Percentiles rank a stretch among this genome's conserved stretches.
phyloP scores from a whole-genome alignment of 148 eudicot genomes.

The Rhododendron mucronatum region DNA sequence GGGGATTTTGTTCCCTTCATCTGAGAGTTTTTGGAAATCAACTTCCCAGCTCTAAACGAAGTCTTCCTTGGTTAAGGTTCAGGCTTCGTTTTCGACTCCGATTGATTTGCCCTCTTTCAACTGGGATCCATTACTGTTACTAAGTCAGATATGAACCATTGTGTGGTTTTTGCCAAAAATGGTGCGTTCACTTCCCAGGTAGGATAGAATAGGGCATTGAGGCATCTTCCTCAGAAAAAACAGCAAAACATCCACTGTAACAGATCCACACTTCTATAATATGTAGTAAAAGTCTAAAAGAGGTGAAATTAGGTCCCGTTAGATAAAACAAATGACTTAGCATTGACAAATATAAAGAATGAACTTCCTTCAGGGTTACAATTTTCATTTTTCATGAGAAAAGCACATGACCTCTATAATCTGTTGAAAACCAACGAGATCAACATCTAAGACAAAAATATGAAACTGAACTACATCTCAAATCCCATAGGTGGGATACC shows the following conservation, averaged over 20 bases:
- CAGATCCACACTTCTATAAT: neutral
- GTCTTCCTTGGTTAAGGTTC: neutral
- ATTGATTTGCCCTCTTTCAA: neutral
- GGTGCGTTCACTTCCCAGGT: neutral
- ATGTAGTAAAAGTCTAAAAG: too few relatives aligned
- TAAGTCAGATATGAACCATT: neutral
- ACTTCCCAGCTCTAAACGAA: neutral
- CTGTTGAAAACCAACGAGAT: neutral
- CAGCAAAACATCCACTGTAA: neutral
- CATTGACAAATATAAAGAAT: neutral
- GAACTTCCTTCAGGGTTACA: neutral
- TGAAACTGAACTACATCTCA: constrained; percentile 23
- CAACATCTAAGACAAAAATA: constrained; percentile 7
- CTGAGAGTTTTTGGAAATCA: neutral
- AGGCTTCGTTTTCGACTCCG: neutral
- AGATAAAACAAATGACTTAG: neutral
- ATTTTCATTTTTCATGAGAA: neutral
- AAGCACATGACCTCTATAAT: neutral
- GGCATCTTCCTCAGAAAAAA: neutral
- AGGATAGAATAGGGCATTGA: neutral
- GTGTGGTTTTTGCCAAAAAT: neutral
- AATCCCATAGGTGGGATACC: constrained; percentile 13
- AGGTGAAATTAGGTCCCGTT: neutral
- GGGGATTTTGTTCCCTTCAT: neutral
- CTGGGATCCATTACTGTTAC: neutral